These are phyloP conservation scores for Allium cepa DNA, from an alignment of 106 monocot species.

Conservation along the genomic window DNA sequence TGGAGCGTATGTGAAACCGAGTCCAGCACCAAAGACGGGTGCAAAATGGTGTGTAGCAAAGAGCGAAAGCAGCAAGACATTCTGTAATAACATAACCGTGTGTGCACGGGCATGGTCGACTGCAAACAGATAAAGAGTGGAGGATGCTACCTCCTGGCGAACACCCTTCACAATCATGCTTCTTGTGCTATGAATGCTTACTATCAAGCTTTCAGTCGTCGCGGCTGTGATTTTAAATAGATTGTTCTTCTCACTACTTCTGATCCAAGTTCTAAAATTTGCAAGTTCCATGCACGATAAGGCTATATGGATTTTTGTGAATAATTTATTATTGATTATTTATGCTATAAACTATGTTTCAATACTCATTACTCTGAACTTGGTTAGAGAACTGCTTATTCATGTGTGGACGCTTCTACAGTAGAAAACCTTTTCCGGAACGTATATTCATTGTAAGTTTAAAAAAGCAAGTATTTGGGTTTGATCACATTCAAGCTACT, in stretches of 20 bases:
- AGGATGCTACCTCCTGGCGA: conserved; percentile 52
- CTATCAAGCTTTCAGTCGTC: conserved; percentile 42
- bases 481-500: too few relatives aligned
- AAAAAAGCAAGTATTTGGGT: too few relatives aligned
- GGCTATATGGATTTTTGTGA: not conserved
- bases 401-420: too few relatives aligned
- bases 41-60: conserved; percentile 65
- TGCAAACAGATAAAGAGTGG: conserved; percentile 51
- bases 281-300: not conserved
- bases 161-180: conserved; percentile 47
- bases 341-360: too few relatives aligned
- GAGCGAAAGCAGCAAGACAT: conserved; percentile 14
- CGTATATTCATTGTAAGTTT: too few relatives aligned
- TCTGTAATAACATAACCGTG: conserved; percentile 69
- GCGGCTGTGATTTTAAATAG: conserved; percentile 58
- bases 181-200: conserved; percentile 79
- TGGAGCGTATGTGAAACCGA: not conserved
- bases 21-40: conserved; percentile 7
- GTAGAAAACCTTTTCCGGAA: too few relatives aligned
- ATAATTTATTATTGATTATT: too few relatives aligned
- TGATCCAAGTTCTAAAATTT: conserved; percentile 41
- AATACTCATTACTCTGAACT: too few relatives aligned
- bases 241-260: conserved; percentile 41
- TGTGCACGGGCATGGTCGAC: conserved; percentile 42
- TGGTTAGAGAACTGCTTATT: too few relatives aligned